Evolutionary conservation across 805 yeast species (phyloP).

Genomic region (Candida alai): DNA sequence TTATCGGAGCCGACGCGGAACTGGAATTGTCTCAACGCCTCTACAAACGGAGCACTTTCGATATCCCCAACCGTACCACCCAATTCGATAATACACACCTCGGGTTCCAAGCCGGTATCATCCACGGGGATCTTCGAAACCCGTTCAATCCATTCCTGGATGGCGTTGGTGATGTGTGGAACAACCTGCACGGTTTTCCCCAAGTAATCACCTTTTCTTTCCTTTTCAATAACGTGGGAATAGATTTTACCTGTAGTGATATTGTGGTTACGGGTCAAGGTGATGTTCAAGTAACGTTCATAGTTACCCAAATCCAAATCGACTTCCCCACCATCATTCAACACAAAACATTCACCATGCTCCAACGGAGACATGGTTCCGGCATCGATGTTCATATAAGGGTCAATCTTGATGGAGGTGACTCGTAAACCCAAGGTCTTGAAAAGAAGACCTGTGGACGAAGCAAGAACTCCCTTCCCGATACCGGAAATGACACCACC

Average conservation of each 20-base stretch:
- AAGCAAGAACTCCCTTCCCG: constrained; percentile 98
- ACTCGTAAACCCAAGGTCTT: constrained; percentile 93
- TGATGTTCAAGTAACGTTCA: constrained; percentile 92
- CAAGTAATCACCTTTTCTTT: constrained; percentile 93
- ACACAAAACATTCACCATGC: constrained; percentile 97
- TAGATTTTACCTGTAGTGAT: constrained; percentile 98
- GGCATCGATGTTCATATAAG: constrained; percentile 98
- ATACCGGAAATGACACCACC: constrained; percentile 99
- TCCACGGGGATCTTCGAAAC: constrained; percentile 93
- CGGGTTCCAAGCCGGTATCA: constrained; percentile 82
- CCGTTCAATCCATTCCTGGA: constrained; percentile 97
- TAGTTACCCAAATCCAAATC: constrained; percentile 97
- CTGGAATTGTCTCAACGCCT: constrained; percentile 98
- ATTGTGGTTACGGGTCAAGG: constrained; percentile 90
- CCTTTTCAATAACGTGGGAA: constrained; percentile 88
- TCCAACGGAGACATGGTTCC: constrained; percentile 99
- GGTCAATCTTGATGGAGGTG: constrained; percentile 97
- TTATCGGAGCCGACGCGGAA: constrained; percentile 92
- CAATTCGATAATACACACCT: constrained; percentile 92
- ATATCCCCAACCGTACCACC: constrained; percentile 99
- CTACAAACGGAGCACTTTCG: constrained; percentile 98
- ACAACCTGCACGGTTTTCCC: constrained; percentile 99
- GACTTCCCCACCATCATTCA: constrained; percentile 98
- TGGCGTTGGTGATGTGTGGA: constrained; percentile 95
- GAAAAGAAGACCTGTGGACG: constrained; percentile 91